Base-by-base conservation (phyloP, 2,329 filamentous ascomycete genomes). In the Penicillium olsonii region DNA sequence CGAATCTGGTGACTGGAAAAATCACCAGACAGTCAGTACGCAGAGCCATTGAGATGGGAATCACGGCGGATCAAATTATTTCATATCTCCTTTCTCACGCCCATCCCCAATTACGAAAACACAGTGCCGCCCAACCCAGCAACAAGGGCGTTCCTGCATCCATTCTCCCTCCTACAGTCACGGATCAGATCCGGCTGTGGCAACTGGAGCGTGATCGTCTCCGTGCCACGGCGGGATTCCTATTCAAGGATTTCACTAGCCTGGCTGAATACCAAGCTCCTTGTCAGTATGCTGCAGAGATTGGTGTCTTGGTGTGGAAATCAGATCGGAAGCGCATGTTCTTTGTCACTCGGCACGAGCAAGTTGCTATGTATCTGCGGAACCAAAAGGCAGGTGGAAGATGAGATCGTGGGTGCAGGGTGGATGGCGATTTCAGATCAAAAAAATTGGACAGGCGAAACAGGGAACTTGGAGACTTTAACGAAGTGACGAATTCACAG, bases 161-260 rank as follows among this genome's bases (percentile, higher is more conserved):
- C 2, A 83, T 96, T 14, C 80, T 99, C 2, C 94, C 95, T 1
- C 92, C 94, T 0, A 97, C 95, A 0, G 94, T 99, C 14, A 90
- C 96, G 55, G 94, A 99, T 71, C 94, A 99, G 76, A 96, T 99
- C 63, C 83, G 92, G 2, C 83, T 99, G 17, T 99, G 94, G 94
- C 92, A 99, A 75, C 85, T 97, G 44, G 94, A 99, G 72, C 91
- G 92, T 56, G 94, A 99, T 75, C 83, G 94, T 42, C 95, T 99
- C 83, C 88, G 88, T 68, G 84, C 88, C 1, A 90, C 85, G 5
- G 76, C 81, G 1, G 94, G 94, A 0, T 97, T 90, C 68, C 70
- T 97, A 22, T 95, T 99, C 77, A 87, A 87, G 64, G 92, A 97
- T 55, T 96, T 97, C 65, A 83, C 84, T 37, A 84, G 79, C 37